Evolutionary conservation across 257 asterid species (phyloP), one percentile per base, ranked within the genome.

Genomic region (Capsicum chinense): DNA sequence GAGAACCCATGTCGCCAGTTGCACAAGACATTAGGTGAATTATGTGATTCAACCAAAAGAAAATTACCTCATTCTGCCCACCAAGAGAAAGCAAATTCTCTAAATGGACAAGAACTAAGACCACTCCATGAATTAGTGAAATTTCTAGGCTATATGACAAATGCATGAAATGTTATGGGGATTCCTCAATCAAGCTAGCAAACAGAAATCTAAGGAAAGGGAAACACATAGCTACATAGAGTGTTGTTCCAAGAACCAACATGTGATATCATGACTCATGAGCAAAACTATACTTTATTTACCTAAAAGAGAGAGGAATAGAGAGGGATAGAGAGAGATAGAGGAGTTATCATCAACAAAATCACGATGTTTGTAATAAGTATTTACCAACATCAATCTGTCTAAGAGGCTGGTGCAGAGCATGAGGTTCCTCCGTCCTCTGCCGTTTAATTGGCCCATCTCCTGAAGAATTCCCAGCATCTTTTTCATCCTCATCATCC

Each of bases 381-480:
- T 87, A 89, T 89, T 94, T 94, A 95, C 99, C 99, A 94, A 92
- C 93, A 90, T 88, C 95, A 90, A 86, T 88, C 88, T 88, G 92
- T 85, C 84, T 92, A 5, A 76, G 84, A 56, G 91, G 66, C 87
- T 88, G 91, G 82, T 89, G 87, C 89, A 90, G 89, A 78, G 85
- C 82, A 87, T 85, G 90, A 86, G 78, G 87, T 73, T 79, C 90
- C 39, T 83, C 90, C 90, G 93, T 88, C 85, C 93, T 95, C 79
- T 82, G 95, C 87, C 97, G 92, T 89, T 95, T 95, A 79, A 83
- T 69, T 81, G 95, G 92, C 80, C 88, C 96, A 87, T 88, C 92
- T 84, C 85, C 94, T 16, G 93, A 92, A 67, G 89, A 84, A 86
- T 89, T 93, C 59, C 90, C 95, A 87, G 83, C 90, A 79, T 90